Evolutionary conservation across 345 rosid genomes (phyloP).

Genomic region (Adansonia digitata): DNA sequence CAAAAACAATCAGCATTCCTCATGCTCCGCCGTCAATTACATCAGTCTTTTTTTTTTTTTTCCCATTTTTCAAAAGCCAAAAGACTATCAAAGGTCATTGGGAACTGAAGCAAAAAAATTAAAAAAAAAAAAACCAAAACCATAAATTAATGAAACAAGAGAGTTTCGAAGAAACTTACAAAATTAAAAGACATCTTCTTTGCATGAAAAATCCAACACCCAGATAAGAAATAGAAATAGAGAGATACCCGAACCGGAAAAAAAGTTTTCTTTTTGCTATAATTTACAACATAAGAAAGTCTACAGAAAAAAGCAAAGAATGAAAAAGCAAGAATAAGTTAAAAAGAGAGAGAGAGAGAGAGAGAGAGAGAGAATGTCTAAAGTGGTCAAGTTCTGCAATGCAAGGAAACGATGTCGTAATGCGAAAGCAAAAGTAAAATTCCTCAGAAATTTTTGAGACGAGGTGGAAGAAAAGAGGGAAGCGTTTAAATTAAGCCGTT

Average conservation of each 20-base stretch:
- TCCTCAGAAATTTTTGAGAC: not conserved
- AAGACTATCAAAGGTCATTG: constrained; percentile 8
- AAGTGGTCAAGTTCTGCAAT: not conserved
- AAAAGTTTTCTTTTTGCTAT: not conserved
- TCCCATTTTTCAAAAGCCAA: not conserved
- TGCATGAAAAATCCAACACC: constrained; percentile 1
- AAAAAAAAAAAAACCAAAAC: not conserved
- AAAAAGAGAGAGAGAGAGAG: not conserved
- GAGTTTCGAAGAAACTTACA: constrained; percentile 27
- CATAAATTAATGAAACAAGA: not conserved
- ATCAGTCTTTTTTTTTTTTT: not conserved
- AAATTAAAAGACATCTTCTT: constrained; percentile 30
- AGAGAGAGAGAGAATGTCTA: not conserved
- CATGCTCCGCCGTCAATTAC: not conserved
- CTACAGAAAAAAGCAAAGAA: constrained; percentile 19
- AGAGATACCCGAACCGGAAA: not conserved
- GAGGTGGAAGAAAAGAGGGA: not conserved
- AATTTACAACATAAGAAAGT: constrained; percentile 13
- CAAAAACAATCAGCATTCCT: constrained; percentile 7
- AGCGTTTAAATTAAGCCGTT: not conserved
- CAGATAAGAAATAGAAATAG: not conserved
- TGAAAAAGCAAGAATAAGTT: no score
- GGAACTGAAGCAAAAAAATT: not conserved
- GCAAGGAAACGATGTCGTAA: constrained; percentile 20
- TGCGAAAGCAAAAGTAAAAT: not conserved